A percentile compares a stretch with the other conserved stretches of the same genome.
Conservation (phyloP, 2,329 filamentous ascomycete species). For the Diaporthe nobilis region DNA sequence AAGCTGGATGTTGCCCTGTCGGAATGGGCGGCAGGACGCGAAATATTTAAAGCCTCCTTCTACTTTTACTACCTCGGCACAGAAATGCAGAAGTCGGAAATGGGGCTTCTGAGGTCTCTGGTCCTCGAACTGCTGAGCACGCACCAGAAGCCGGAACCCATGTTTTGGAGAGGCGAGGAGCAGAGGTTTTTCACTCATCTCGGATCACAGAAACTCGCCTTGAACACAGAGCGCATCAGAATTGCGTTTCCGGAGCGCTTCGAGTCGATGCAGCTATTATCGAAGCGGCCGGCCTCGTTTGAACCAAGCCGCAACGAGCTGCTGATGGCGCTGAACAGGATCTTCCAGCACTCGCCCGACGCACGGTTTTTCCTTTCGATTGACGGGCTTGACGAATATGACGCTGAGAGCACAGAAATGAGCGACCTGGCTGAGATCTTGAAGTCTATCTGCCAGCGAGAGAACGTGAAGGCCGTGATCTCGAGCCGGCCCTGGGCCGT, state of each 20-base stretch:
- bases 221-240: not conserved
- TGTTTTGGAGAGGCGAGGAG: slow-evolving; percentile 2
- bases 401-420: not conserved
- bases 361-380: slow-evolving; percentile 9
- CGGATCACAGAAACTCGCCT: not conserved
- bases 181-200: slow-evolving; percentile 24
- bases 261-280: not conserved
- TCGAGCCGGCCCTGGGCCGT: slow-evolving; percentile 4
- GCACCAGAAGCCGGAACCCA: not conserved
- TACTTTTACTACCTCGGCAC: slow-evolving; percentile 17
- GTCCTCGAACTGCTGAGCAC: not conserved
- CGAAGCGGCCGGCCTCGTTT: not conserved
- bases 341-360: not conserved
- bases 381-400: slow-evolving; percentile 14
- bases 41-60: slow-evolving; percentile 9
- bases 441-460: slow-evolving; percentile 1
- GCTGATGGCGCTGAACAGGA: not conserved
- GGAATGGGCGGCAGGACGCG: not conserved
- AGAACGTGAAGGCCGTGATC: not conserved
- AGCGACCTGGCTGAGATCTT: not conserved
- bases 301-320: slow-evolving; percentile 24
- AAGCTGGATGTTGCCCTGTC: not conserved
- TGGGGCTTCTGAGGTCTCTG: not conserved
- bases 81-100: slow-evolving; percentile 19
- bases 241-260: slow-evolving; percentile 7